phyloP scores from a whole-genome alignment of 2,329 filamentous ascomycete species.

The Pseudonectria buxi region DNA sequence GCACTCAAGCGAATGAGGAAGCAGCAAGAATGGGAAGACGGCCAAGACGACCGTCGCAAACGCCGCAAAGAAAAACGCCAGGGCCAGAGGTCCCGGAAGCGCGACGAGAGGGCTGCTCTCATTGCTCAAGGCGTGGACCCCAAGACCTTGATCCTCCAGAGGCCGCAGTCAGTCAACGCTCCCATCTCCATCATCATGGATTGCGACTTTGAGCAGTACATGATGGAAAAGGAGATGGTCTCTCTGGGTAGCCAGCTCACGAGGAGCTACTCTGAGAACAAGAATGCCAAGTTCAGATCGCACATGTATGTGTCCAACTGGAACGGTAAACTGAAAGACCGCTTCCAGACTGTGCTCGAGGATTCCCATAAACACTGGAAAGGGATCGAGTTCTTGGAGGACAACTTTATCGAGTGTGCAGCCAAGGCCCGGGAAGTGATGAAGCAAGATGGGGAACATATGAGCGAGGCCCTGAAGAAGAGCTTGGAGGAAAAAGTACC shows the following conservation, averaged over 20 bases:
- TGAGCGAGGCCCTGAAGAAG: constrained; percentile 52
- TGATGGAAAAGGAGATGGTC: constrained; percentile 78
- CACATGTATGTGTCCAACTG: constrained; percentile 76
- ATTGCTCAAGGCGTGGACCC: constrained; percentile 43
- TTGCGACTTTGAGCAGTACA: constrained; percentile 85
- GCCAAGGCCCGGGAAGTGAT: constrained; percentile 62
- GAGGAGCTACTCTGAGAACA: constrained; percentile 83
- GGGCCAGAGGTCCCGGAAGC: constrained; percentile 40
- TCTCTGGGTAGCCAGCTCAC: constrained; percentile 81
- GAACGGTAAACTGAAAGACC: constrained; percentile 63
- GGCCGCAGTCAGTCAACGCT: constrained; percentile 44
- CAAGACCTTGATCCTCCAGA: constrained; percentile 26
- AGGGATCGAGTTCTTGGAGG: constrained; percentile 64
- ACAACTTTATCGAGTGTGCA: constrained; percentile 66
- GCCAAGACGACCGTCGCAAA: constrained; percentile 50
- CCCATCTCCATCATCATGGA: constrained; percentile 81
- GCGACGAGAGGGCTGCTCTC: constrained; percentile 42
- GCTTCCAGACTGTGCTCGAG: constrained; percentile 70
- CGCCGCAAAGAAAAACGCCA: constrained; percentile 50
- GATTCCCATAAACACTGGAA: constrained; percentile 75
- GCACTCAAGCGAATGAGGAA: constrained; percentile 73
- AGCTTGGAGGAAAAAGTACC: constrained; percentile 23
- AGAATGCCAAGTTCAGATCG: constrained; percentile 56
- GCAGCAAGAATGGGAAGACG: constrained; percentile 68
- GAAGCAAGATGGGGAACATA: constrained; percentile 46